Percentiles rank a stretch among this genome's conserved stretches.
These are phyloP conservation scores for Dacryopinax primogenitus DNA, from an alignment of 768 basidiomycete genomes.

Conservation along the genomic window DNA sequence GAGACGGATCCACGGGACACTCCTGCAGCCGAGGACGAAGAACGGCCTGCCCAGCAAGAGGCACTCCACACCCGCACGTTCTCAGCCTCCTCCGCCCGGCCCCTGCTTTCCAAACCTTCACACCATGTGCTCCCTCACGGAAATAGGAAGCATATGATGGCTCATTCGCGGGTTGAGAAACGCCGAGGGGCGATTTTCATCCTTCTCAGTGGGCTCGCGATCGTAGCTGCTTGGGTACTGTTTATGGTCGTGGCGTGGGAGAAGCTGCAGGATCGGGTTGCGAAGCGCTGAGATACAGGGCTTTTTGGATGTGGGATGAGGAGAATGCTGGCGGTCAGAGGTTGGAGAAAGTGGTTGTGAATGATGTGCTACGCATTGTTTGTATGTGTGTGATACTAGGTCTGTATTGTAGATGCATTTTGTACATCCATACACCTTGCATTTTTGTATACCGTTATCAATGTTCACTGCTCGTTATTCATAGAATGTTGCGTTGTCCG, in stretches of 20 bases:
- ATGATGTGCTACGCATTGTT: no score
- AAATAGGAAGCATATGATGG: conserved; percentile 16
- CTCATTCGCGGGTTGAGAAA: conserved; percentile 24
- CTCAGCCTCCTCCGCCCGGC: conserved; percentile 6
- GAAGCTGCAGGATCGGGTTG: neutral
- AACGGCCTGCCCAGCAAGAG: conserved; percentile 15
- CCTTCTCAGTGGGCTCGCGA: conserved; percentile 31
- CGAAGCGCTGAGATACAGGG: no score
- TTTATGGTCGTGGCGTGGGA: conserved; percentile 32
- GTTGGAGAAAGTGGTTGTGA: no score
- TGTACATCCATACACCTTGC: no score
- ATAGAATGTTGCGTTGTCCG: no score
- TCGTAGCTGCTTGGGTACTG: conserved; percentile 46
- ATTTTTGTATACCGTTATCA: no score
- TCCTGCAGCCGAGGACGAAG: conserved; percentile 13
- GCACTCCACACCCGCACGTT: conserved; percentile 7
- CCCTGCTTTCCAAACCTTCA: neutral
- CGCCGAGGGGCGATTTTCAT: conserved; percentile 43
- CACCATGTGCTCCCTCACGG: conserved; percentile 9
- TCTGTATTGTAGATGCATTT: no score
- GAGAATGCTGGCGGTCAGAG: no score
- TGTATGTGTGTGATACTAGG: no score
- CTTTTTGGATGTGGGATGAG: no score
- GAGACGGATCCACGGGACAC: neutral
- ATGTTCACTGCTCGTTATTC: no score